Evolutionary conservation across 768 basidiomycete genomes (phyloP), one percentile per base, ranked within the genome.

Genomic region (Panaeolus papilionaceus): DNA sequence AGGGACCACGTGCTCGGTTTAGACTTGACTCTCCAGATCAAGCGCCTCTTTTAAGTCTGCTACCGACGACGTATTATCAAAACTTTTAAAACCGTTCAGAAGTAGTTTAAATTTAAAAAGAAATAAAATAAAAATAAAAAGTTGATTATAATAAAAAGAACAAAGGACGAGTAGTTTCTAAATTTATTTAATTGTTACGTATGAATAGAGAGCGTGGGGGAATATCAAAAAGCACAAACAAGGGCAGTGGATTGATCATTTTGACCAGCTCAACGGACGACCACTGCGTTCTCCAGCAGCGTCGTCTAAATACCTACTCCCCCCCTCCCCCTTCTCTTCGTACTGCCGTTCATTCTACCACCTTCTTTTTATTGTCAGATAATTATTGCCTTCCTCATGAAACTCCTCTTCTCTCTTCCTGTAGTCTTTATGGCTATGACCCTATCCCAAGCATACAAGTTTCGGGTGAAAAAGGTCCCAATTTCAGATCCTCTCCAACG

Each of bases 401-500:
- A 79, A 71, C 64, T 81, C 62, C 70, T 74, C 62, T 71, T 83
- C 62, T 72, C 79, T 28, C 71, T 85, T 69, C 75, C 78, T 23
- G 71, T 87, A 54, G 74, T 77, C 58, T 72, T 84, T 71, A 73
- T 79, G 64, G 76, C 77, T 40, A 58, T 58, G 14, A 72, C 82
- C 63, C 71, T 75, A 67, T 78, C 83, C 58, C 77, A 84, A 70
- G 85, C 90, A 14, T 67, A 83, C 71, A 81, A 72, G 62, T 71
- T 87, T 42, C 82, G 86, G 47, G 66, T 91, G 74, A 83, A 82
- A 68, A 85, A 83, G 73, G 72, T 79, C 67, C 83, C 77, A 67
- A 79, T 76, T 37, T 71, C 74, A n/a, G 63, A 62, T 18, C 68
- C 78, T 18, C 66, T 82, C 39, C 76, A 79, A 47, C 77, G 79